A percentile compares a stretch with the other conserved stretches of the same genome.
Conservation (phyloP, 139 green algal species). For the Closterium sp. region DNA sequence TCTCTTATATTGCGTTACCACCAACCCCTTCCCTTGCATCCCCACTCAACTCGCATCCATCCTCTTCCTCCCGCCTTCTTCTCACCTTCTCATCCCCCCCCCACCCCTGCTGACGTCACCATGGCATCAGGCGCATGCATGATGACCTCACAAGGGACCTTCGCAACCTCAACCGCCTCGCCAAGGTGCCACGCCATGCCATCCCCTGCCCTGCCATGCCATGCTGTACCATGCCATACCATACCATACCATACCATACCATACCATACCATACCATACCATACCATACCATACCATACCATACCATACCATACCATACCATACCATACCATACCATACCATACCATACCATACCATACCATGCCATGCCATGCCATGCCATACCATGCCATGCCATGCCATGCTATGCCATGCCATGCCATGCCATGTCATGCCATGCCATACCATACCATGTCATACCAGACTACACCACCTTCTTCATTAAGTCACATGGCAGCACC, state of each 20-base stretch:
- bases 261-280: not conserved
- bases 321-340: not conserved
- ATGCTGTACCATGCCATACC: not conserved
- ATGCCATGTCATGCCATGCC: not conserved
- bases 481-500: slow-evolving; percentile 59
- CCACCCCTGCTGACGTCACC: not conserved
- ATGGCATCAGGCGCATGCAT: not conserved
- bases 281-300: not conserved
- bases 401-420: not conserved
- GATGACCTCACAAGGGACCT: not conserved
- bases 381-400: not conserved
- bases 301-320: no score
- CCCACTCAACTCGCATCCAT: no score
- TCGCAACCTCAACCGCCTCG: not conserved
- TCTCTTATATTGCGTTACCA: no score
- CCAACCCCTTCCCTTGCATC: no score
- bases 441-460: not conserved
- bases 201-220: not conserved
- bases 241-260: not conserved
- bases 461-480: not conserved
- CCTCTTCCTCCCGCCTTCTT: no score
- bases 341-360: not conserved
- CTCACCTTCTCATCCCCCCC: no score
- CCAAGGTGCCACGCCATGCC: not conserved
- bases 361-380: not conserved